These are phyloP conservation scores for Sporisorium sorghi DNA, from an alignment of 1,284 basidiomycete genomes.

Conservation along the genomic window DNA sequence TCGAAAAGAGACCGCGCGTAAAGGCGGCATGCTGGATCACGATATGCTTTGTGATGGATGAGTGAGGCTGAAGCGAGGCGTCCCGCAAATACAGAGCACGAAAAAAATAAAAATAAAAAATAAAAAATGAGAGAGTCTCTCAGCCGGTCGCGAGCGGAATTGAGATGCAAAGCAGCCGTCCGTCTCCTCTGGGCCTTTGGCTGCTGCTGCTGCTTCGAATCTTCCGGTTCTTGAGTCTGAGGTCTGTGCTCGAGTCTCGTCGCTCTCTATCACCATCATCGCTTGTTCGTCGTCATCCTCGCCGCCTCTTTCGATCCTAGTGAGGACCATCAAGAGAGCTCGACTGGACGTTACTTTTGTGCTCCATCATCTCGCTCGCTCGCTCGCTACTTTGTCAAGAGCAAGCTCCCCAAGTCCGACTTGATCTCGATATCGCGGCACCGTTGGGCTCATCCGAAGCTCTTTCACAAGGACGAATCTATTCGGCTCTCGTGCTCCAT, in stretches of 20 bases:
- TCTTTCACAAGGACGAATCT: background rate
- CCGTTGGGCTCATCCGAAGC: background rate
- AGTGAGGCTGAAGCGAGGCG: constrained; percentile 17
- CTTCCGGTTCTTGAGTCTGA: no score
- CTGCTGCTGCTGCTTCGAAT: background rate
- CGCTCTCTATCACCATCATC: constrained; percentile 6
- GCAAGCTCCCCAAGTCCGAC: background rate
- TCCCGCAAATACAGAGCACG: no score
- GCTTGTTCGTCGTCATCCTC: background rate
- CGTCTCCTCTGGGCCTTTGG: background rate
- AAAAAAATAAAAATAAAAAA: no score
- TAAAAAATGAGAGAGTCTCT: no score
- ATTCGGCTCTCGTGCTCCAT: background rate
- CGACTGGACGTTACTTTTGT: background rate
- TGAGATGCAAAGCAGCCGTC: constrained; percentile 10
- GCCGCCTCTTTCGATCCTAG: background rate
- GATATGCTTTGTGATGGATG: no score
- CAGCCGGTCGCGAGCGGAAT: constrained; percentile 38
- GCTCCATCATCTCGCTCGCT: background rate
- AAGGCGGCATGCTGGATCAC: background rate
- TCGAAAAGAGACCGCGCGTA: constrained; percentile 1
- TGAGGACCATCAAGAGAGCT: background rate
- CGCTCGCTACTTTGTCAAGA: background rate
- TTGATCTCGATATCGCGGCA: background rate
- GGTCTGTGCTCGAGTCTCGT: background rate